Evolutionary conservation across 2,329 filamentous ascomycete genomes (phyloP).

Genomic region (Clonostachys chloroleuca): DNA sequence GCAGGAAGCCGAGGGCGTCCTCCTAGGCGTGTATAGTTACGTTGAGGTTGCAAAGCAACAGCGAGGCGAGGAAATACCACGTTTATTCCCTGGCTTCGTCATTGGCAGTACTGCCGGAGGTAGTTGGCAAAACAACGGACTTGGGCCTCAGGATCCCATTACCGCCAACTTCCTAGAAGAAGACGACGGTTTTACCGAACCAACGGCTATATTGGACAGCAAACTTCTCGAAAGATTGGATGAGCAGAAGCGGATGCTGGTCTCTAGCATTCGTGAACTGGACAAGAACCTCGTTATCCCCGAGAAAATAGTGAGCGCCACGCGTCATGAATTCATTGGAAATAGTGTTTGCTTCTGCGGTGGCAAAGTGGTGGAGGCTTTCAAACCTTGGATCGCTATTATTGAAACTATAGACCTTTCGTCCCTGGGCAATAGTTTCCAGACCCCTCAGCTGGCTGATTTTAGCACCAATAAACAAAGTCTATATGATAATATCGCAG

Average conservation of each 20-base stretch:
- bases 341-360: slow-evolving; percentile 79
- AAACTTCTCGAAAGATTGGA: slow-evolving; percentile 79
- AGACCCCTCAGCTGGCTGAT: slow-evolving; percentile 81
- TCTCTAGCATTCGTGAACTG: slow-evolving; percentile 80
- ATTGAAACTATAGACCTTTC: slow-evolving; percentile 91
- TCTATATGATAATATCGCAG: slow-evolving; percentile 88
- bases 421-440: slow-evolving; percentile 70
- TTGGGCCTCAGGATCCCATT: slow-evolving; percentile 63
- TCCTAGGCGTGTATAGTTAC: slow-evolving; percentile 91
- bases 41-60: slow-evolving; percentile 94
- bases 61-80: slow-evolving; percentile 85
- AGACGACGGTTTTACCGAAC: slow-evolving; percentile 67
- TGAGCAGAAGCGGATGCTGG: slow-evolving; percentile 77
- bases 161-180: slow-evolving; percentile 85
- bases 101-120: slow-evolving; percentile 79
- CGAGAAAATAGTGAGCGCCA: slow-evolving; percentile 77
- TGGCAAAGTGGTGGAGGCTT: slow-evolving; percentile 78
- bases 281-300: slow-evolving; percentile 76
- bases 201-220: slow-evolving; percentile 69
- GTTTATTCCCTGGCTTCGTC: slow-evolving; percentile 91
- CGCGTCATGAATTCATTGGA: slow-evolving; percentile 73
- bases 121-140: slow-evolving; percentile 76
- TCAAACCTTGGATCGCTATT: slow-evolving; percentile 83
- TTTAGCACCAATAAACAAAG: slow-evolving; percentile 90
- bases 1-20: slow-evolving; percentile 94